phyloP scores from a whole-genome alignment of 345 rosid species.

The Angophora floribunda region DNA sequence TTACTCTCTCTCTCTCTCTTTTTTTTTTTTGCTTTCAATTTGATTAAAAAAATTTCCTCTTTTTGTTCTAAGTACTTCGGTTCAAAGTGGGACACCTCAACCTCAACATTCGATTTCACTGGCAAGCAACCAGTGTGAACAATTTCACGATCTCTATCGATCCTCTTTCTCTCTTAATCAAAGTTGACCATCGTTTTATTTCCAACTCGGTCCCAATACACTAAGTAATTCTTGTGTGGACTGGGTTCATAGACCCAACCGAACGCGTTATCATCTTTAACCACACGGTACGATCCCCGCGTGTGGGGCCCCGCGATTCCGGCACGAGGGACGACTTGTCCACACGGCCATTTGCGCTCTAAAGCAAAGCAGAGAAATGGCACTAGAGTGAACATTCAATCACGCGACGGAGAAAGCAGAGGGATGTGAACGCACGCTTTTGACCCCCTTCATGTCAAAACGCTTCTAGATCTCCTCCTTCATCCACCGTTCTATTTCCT shows the following conservation, averaged over 20 bases:
- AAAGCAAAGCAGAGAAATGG: not conserved
- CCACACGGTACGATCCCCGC: not conserved
- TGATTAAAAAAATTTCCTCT: not conserved
- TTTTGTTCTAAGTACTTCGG: not conserved
- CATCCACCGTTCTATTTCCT: not conserved
- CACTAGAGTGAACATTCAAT: not conserved
- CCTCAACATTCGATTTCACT: not conserved
- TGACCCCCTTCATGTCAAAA: not conserved
- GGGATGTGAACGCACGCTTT: not conserved
- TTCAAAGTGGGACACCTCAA: accelerated
- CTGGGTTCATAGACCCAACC: not conserved
- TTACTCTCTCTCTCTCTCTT: accelerated
- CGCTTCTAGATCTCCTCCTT: not conserved
- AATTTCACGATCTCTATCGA: not conserved
- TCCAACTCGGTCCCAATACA: not conserved
- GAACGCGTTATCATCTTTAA: not conserved
- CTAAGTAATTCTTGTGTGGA: not conserved
- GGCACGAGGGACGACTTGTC: not conserved
- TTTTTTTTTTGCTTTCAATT: not conserved
- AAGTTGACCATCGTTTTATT: not conserved
- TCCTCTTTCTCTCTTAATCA: not conserved
- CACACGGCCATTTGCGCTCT: not conserved
- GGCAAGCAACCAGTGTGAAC: accelerated
- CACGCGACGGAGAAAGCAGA: not conserved
- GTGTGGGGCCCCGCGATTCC: not conserved